phyloP scores from a whole-genome alignment of 225 moss, liverwort and hornwort genomes.

The Climacium dendroides region DNA sequence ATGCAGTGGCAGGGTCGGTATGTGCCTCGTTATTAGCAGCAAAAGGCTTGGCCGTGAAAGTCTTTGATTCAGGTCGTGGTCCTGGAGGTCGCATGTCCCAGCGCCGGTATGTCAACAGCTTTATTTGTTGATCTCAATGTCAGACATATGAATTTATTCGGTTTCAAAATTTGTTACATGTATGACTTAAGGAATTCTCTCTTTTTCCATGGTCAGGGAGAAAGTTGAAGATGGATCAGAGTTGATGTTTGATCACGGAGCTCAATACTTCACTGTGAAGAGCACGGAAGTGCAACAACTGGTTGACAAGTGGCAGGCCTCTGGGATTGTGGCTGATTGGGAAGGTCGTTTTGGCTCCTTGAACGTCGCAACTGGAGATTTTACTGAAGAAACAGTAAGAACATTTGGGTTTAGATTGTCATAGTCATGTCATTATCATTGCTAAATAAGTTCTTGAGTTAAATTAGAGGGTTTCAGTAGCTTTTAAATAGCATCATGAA shows the following conservation, averaged over 20 bases:
- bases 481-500: background rate
- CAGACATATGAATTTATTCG: background rate
- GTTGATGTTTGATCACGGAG: slow-evolving; percentile 88
- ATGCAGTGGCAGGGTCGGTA: slow-evolving; percentile 74
- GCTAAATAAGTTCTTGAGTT: background rate
- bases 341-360: slow-evolving; percentile 58
- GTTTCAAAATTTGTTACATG: background rate
- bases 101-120: slow-evolving; percentile 32
- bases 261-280: slow-evolving; percentile 81
- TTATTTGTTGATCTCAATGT: background rate
- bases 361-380: slow-evolving; percentile 35
- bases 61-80: slow-evolving; percentile 87
- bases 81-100: slow-evolving; percentile 94
- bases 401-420: background rate
- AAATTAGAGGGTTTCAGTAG: background rate
- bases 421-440: background rate
- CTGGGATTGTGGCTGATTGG: slow-evolving; percentile 75
- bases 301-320: slow-evolving; percentile 73
- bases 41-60: slow-evolving; percentile 54
- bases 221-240: slow-evolving; percentile 50
- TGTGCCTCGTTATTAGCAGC: slow-evolving; percentile 76
- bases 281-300: slow-evolving; percentile 56
- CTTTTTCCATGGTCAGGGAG: slow-evolving; percentile 31
- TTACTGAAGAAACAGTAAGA: slow-evolving; percentile 75
- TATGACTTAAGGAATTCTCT: background rate